These are phyloP conservation scores for Anisodus acutangulus DNA, from an alignment of 257 asterid species.

Conservation along the genomic window DNA sequence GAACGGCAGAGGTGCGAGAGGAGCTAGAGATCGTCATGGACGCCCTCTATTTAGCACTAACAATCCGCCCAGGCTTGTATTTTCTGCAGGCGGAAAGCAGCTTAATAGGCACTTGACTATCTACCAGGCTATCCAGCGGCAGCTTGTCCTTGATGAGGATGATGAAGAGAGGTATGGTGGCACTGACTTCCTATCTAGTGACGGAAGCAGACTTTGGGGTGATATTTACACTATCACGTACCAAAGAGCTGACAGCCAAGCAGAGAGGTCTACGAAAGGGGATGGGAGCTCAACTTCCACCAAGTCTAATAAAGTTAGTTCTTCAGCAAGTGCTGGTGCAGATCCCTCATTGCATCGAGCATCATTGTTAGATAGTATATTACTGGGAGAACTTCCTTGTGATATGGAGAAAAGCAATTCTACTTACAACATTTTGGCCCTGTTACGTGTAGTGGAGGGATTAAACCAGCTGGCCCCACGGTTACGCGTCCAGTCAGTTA, in stretches of 20 bases:
- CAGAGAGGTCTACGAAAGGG: conserved; percentile 64
- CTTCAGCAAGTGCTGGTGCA: conserved; percentile 50
- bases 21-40: conserved; percentile 73
- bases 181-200: conserved; percentile 75
- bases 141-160: conserved; percentile 81
- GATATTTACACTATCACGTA: conserved; percentile 88
- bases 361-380: conserved; percentile 88
- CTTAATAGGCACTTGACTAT: conserved; percentile 79
- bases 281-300: conserved; percentile 60
- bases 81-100: conserved; percentile 86
- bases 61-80: conserved; percentile 68
- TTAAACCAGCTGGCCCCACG: conserved; percentile 95
- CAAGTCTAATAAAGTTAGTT: conserved; percentile 63
- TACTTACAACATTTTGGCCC: conserved; percentile 82
- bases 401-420: conserved; percentile 89
- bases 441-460: conserved; percentile 89
- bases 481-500: conserved; percentile 58
- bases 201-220: conserved; percentile 85
- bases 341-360: conserved; percentile 53
- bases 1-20: conserved; percentile 78
- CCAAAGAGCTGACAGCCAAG: conserved; percentile 73
- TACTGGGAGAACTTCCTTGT: conserved; percentile 94
- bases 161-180: conserved; percentile 78
- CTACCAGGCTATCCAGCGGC: conserved; percentile 92
- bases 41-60: conserved; percentile 60